These are phyloP conservation scores for Diospyros lotus DNA, from an alignment of 148 eudicot genomes.

Conservation along the genomic window DNA sequence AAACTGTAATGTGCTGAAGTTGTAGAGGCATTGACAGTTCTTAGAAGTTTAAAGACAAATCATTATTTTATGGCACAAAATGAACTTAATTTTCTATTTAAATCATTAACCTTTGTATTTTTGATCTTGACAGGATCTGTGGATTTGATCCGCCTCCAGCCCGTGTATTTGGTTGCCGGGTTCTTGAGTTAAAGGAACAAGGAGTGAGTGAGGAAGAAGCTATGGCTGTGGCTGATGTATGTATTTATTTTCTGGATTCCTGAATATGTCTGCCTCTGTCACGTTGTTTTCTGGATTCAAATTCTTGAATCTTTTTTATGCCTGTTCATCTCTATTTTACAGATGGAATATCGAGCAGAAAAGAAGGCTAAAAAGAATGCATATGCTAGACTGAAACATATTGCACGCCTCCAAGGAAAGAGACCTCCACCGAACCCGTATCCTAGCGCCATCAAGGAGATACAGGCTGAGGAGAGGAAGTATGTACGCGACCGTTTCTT, in stretches of 20 bases:
- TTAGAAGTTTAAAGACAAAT: neutral
- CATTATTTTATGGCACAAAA: neutral
- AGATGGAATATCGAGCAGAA: constrained; percentile 84
- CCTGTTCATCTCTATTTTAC: neutral
- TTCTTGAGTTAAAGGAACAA: constrained; percentile 77
- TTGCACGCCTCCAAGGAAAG: constrained; percentile 63
- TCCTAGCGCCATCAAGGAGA: constrained; percentile 81
- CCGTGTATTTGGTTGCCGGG: constrained; percentile 65
- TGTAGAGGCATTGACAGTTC: neutral
- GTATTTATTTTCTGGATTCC: constrained; percentile 9
- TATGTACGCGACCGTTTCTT: constrained; percentile 66
- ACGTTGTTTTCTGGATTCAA: neutral
- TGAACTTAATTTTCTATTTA: neutral
- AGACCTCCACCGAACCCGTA: constrained; percentile 79
- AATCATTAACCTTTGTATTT: neutral
- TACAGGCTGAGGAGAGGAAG: constrained; percentile 81
- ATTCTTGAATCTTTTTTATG: neutral
- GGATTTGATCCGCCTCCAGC: constrained; percentile 68
- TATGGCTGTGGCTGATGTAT: constrained; percentile 80
- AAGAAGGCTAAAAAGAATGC: constrained; percentile 65
- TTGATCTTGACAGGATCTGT: constrained; percentile 35
- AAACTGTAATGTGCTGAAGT: neutral
- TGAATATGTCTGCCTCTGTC: neutral
- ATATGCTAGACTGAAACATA: constrained; percentile 58
- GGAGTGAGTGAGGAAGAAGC: constrained; percentile 74